phyloP scores from a whole-genome alignment of 345 rosid species.

The Dipteronia sinensis region DNA sequence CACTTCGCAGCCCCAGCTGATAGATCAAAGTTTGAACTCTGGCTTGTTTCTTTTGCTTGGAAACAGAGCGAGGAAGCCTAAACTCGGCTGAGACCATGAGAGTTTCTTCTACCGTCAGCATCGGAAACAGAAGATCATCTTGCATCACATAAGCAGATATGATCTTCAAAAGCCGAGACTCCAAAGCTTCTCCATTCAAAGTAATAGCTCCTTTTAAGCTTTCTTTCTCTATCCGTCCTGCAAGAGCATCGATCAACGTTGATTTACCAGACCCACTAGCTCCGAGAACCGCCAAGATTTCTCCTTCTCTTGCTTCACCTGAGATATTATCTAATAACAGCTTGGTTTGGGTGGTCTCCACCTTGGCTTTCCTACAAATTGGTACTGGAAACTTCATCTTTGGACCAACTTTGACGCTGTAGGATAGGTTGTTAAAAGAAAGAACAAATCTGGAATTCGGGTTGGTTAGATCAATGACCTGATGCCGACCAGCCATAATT shows the following conservation, averaged over 20 bases:
- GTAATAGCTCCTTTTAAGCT: constrained; percentile 35
- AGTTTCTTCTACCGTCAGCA: constrained; percentile 47
- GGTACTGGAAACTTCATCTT: neutral
- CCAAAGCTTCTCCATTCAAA: constrained; percentile 37
- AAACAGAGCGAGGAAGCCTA: constrained; percentile 34
- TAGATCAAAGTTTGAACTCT: constrained; percentile 40
- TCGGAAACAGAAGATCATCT: constrained; percentile 41
- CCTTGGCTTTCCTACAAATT: constrained; percentile 3
- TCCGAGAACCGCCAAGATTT: constrained; percentile 41
- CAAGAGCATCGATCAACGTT: constrained; percentile 41
- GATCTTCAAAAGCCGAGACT: constrained; percentile 35
- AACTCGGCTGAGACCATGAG: constrained; percentile 49
- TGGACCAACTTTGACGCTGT: neutral
- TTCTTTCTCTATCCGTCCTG: constrained; percentile 34
- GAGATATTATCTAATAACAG: constrained; percentile 39
- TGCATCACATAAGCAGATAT: constrained; percentile 50
- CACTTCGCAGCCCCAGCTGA: constrained; percentile 40
- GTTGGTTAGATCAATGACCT: neutral
- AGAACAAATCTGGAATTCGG: constrained; percentile 11
- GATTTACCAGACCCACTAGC: constrained; percentile 51
- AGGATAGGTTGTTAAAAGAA: constrained; percentile 15
- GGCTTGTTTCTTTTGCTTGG: constrained; percentile 30
- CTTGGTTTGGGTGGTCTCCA: constrained; percentile 20
- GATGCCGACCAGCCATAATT: neutral
- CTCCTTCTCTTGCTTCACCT: constrained; percentile 43